Base-by-base conservation (phyloP, 805 yeast genomes). In the Sugiyamaella smithiae region DNA sequence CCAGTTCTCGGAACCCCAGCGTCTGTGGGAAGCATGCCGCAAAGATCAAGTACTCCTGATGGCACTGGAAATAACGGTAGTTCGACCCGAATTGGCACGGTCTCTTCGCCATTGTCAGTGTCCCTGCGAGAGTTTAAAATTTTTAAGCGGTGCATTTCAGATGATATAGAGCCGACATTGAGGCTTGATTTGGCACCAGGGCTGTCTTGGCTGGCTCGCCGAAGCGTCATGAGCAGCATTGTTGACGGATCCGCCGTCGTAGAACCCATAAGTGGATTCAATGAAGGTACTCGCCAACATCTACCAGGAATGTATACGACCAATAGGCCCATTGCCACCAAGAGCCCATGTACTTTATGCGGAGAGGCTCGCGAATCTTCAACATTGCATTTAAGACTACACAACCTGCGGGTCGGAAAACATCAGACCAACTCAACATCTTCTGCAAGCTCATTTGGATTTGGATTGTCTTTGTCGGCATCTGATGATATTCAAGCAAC, bases 241-340 rank as follows among this genome's bases (percentile, higher is more conserved):
- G 76, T 85, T 26, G 97, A 89, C 45, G 95, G 95, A 2, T 75
- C 84, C 38, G 88, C 88, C 4, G 74, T 81, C 2, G 82, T 91
- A 33, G 96, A 89, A 66, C 99, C 99, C 0, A 77, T 90, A 6
- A 80, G 88, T 45, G 90, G 91, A 0, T 75, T 84, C 35, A 89
- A 90, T 59, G 95, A 86, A 64, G 80, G 1, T 84, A 84, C 68
- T 12, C 16, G 47, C 14, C 19, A n/a, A 14, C 45, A 46, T n/a
- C 29, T 79, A 38, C 40, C 43, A 2, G 32, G 38, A 3, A 32
- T 40, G 42, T 37, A 42, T 38, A 22, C 46, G 16, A 26, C 37
- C 12, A 29, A 28, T 24, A 83, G 81, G 5, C 91, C 95, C 0
- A 81, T 85, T 14, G 96, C 96, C 0, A 77, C 85, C 19, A 73